Evolutionary conservation across 352 stramenopile species (phyloP), one percentile per base, ranked within the genome.

Genomic region (Phytophthora meadii): DNA sequence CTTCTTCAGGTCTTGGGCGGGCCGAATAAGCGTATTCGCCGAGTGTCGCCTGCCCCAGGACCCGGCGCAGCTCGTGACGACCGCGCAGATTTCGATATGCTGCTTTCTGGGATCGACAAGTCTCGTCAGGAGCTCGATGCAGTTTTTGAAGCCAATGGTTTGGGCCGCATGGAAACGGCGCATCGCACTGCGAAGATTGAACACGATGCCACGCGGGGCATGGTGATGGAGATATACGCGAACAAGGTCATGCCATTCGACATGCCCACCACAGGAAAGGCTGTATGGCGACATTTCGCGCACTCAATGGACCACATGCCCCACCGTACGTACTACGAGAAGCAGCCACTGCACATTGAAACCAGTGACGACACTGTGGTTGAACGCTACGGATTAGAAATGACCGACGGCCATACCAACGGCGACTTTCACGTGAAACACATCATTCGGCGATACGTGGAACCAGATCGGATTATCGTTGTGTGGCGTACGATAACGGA

Each of bases 211-310:
- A 65, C 63, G 34, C 51, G 59, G 28, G 62, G 67, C 24, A 79
- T 76, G 48, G 71, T 79, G 48, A 76, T 76, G 62, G 67, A 79
- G 42, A 76, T 79, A 51, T 76, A 74, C 37, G 71, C 71, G 19
- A 79, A 76, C 54, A 76, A 76, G 15, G 46, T 76, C 17, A 76
- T 79, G 67, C 63, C 68, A 5, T 76, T 79, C 40, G 63, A 66
- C 51, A 66, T 79, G 57, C 41, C 58, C 17, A 74, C 63, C 6
- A 74, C 71, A 2, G 67, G 67, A 5, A 72, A 69, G 49, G 67
- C 71, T 25, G 67, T 74, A n/a, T 76, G 71, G 67, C 63, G 67
- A 14, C 71, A 79, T 36, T 76, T 79, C 41, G 67, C 63, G 14
- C 71, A 79, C 45, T 69, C 67, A 15, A 79, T 74, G 63, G 68